Evolutionary conservation across 805 yeast genomes (phyloP).

Genomic region (Kurtzmaniella cleridarum): DNA sequence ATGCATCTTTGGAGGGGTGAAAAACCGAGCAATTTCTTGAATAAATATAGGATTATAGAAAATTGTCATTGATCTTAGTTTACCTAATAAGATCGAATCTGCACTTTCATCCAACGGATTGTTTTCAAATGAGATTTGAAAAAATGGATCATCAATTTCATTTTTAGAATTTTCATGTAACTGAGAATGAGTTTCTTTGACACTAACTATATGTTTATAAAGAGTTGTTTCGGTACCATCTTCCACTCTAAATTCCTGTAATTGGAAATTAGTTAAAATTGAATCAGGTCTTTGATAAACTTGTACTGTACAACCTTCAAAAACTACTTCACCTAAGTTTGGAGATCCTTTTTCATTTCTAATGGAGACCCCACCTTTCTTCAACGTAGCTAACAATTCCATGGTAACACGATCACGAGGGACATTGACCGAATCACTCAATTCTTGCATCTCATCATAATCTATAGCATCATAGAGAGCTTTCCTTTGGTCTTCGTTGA

Average conservation of each 20-base stretch:
- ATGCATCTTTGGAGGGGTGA: slow-evolving; percentile 82
- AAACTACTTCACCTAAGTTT: slow-evolving; percentile 69
- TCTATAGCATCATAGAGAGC: slow-evolving; percentile 93
- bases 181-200: slow-evolving; percentile 53
- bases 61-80: slow-evolving; percentile 80
- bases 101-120: slow-evolving; percentile 84
- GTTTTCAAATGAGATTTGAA: slow-evolving; percentile 74
- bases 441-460: slow-evolving; percentile 60
- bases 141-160: slow-evolving; percentile 55
- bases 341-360: slow-evolving; percentile 32
- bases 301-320: slow-evolving; percentile 75
- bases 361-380: slow-evolving; percentile 73
- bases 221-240: slow-evolving; percentile 78
- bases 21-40: slow-evolving; percentile 69
- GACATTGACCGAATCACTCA: slow-evolving; percentile 50
- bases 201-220: slow-evolving; percentile 86
- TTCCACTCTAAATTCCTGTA: slow-evolving; percentile 78
- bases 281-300: slow-evolving; percentile 78
- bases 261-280: slow-evolving; percentile 60
- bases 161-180: slow-evolving; percentile 15
- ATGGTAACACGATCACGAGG: slow-evolving; percentile 72
- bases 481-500: slow-evolving; percentile 82
- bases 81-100: slow-evolving; percentile 69
- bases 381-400: slow-evolving; percentile 61
- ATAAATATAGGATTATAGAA: slow-evolving; percentile 83